Conservation (phyloP, 768 basidiomycete genomes). For the Antrodiella citrinella region DNA sequence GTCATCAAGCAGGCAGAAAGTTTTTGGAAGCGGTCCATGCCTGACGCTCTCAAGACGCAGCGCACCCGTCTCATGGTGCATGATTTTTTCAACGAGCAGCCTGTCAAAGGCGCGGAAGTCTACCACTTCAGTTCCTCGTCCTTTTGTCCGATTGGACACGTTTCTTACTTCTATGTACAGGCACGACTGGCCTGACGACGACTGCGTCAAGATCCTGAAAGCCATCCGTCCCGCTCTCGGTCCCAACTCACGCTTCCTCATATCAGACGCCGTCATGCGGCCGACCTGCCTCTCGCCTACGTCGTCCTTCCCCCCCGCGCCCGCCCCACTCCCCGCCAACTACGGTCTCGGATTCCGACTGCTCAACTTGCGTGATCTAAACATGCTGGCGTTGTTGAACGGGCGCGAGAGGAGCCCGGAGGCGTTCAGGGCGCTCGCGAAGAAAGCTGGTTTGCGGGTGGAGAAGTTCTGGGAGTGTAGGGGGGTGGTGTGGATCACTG, state of each 20-base stretch:
- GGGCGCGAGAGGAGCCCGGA: slow-evolving; percentile 9
- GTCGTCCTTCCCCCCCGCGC: no score
- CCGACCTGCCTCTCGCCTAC: no score
- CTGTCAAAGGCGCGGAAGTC: slow-evolving; percentile 8
- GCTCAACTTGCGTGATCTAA: slow-evolving; percentile 6
- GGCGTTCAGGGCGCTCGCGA: slow-evolving; percentile 3
- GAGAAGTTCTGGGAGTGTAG: slow-evolving; percentile 9
- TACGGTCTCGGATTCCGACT: slow-evolving; percentile 5
- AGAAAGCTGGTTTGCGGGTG: slow-evolving; percentile 4
- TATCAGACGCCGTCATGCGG: slow-evolving; percentile 2
- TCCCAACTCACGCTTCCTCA: slow-evolving; percentile 9
- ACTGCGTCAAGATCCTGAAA: no score
- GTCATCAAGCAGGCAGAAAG: slow-evolving; percentile 7
- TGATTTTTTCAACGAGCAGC: slow-evolving; percentile 12
- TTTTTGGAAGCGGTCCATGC: slow-evolving; percentile 6
- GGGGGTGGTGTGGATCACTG: slow-evolving; percentile 5
- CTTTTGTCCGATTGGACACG: no score
- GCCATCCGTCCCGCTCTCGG: background rate
- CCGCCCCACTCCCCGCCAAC: slow-evolving; percentile 9
- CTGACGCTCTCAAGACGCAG: background rate
- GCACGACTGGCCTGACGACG: no score
- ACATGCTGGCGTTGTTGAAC: slow-evolving; percentile 11
- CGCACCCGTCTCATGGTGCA: slow-evolving; percentile 6
- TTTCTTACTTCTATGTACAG: no score
- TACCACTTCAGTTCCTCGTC: slow-evolving; percentile 7